Evolutionary conservation across 1,284 basidiomycete species (phyloP).

Genomic region (Xanthoconium separans): DNA sequence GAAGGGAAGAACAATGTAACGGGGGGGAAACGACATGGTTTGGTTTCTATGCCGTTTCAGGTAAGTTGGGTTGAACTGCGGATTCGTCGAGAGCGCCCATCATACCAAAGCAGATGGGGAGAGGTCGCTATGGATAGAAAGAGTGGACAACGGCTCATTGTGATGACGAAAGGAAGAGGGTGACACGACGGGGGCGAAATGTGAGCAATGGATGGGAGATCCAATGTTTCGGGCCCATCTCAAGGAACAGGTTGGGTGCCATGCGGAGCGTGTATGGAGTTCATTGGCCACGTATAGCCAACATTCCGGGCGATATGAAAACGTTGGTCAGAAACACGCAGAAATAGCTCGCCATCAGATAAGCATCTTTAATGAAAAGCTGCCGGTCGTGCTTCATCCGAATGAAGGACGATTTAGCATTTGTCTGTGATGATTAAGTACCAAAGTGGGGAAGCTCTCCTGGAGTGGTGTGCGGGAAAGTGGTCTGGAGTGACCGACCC

Average conservation of each 20-base stretch:
- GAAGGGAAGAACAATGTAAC: conserved; percentile 12
- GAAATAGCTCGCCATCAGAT: conserved; percentile 27
- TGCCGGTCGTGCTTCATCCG: conserved; percentile 14
- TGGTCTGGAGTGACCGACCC: conserved; percentile 4
- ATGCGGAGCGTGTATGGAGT: conserved; percentile 15
- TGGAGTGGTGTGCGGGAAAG: conserved; percentile 1
- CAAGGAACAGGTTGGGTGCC: conserved; percentile 14
- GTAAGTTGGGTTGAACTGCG: conserved; percentile 11
- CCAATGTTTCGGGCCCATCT: conserved; percentile 11
- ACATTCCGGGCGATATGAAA: conserved; percentile 27
- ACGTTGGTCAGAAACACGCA: conserved; percentile 21
- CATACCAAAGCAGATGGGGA: conserved; percentile 8
- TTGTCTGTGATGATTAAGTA: background rate
- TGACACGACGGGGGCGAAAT: background rate
- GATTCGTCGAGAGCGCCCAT: conserved; percentile 17
- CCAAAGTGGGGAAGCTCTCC: conserved; percentile 24
- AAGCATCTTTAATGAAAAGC: conserved; percentile 21
- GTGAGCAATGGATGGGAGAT: conserved; percentile 7
- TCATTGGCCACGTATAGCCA: conserved; percentile 12
- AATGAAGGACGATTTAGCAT: conserved; percentile 15
- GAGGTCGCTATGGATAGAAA: conserved; percentile 9
- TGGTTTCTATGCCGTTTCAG: conserved; percentile 23
- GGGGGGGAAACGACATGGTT: background rate
- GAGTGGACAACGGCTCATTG: background rate
- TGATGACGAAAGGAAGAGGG: conserved; percentile 5